Percentiles rank a stretch among this genome's conserved stretches.
phyloP scores from a whole-genome alignment of 257 asterid genomes.

The Primulina eburnea region DNA sequence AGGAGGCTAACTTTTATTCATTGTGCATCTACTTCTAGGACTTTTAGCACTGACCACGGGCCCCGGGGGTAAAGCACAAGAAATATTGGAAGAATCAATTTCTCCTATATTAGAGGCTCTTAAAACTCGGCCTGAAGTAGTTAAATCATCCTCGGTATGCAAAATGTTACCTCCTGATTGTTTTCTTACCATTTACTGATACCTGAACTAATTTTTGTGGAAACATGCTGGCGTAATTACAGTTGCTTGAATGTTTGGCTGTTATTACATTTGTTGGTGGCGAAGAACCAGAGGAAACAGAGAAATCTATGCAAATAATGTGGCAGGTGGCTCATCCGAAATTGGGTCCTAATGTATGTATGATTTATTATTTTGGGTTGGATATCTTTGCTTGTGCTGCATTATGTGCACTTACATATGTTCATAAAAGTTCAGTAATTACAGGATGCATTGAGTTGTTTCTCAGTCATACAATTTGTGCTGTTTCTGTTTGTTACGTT shows the following conservation, averaged over 20 bases:
- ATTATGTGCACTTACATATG: neutral
- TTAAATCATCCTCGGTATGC: conserved; percentile 67
- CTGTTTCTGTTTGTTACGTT: neutral
- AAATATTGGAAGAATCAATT: conserved; percentile 78
- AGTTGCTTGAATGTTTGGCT: conserved; percentile 91
- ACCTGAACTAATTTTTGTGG: conserved; percentile 8
- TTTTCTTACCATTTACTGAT: conserved; percentile 9
- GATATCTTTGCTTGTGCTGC: neutral
- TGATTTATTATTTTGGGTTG: conserved; percentile 4
- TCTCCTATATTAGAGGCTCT: conserved; percentile 83
- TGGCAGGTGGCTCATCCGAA: conserved; percentile 96
- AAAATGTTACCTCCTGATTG: neutral
- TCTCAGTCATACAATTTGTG: neutral
- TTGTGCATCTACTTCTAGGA: conserved; percentile 39
- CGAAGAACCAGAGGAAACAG: conserved; percentile 76
- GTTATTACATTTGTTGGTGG: conserved; percentile 89
- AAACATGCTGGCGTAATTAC: conserved; percentile 22
- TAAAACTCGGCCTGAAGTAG: conserved; percentile 56
- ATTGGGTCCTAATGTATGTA: conserved; percentile 86
- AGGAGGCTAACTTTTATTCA: neutral
- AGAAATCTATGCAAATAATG: conserved; percentile 82
- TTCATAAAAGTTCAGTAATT: neutral
- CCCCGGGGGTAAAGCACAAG: conserved; percentile 85
- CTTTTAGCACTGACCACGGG: conserved; percentile 84
- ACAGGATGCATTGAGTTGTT: neutral